phyloP scores from a whole-genome alignment of 75 land plant species.

The Sequoia sempervirens region DNA sequence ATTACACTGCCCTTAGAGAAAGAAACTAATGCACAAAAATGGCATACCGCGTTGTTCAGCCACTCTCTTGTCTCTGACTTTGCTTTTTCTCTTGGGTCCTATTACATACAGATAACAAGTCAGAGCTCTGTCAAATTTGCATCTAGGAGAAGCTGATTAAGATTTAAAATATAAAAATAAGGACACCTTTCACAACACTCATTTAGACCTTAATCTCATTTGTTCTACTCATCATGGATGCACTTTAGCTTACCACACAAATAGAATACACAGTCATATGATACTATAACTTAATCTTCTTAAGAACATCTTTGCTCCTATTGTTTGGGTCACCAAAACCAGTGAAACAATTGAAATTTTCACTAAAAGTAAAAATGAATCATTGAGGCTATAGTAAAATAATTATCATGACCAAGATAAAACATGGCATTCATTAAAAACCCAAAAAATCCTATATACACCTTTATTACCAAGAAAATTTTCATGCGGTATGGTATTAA shows the following conservation, averaged over 20 bases:
- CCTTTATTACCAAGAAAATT: not conserved
- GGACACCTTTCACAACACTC: not conserved
- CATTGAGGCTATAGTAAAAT: not conserved
- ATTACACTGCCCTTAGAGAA: not conserved
- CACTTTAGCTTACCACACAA: not conserved
- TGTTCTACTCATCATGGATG: not conserved
- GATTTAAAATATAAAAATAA: not conserved
- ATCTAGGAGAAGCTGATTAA: not conserved
- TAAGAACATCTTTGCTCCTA: not conserved
- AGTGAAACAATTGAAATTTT: not conserved
- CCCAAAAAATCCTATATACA: not conserved
- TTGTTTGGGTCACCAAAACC: not conserved
- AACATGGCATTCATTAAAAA: not conserved
- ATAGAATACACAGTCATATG: not conserved
- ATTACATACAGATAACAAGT: conserved; percentile 12
- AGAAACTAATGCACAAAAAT: not conserved
- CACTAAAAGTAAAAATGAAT: not conserved
- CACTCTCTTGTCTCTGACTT: conserved; percentile 97
- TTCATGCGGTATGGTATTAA: not conserved
- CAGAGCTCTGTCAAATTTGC: not conserved
- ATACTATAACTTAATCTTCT: not conserved
- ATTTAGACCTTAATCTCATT: not conserved
- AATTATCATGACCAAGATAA: not conserved
- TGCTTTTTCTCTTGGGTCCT: conserved; percentile 99
- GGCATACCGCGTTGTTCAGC: conserved; percentile 90